Evolutionary conservation across 176 grass and related monocot species (phyloP), one percentile per base, ranked within the genome.

Genomic region (Urochloa ruziziensis): DNA sequence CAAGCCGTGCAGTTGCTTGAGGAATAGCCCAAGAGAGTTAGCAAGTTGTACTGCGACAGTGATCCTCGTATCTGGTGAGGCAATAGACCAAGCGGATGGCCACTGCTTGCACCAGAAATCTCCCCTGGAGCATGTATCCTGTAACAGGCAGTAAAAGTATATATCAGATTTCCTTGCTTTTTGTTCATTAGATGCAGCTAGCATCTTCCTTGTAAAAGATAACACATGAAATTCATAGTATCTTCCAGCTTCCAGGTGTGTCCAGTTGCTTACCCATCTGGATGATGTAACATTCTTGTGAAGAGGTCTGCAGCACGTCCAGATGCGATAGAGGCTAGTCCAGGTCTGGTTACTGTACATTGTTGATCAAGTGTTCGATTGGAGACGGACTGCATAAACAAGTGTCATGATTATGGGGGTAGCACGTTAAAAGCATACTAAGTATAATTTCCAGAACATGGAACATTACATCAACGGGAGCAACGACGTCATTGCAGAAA

Each of bases 331-430:
- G 91, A 91, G 71, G 96, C 93, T 30, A 98, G 89, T 27, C 96
- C 96, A 82, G 96, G 96, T 52, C 96, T 86, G 80, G 96, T 98
- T 35, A 98, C 96, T 71, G 96, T 98, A 77, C 96, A 98, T 84
- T 98, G 96, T 73, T 95, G 96, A 79, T 98, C 96, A 82, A 98
- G 70, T 15, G 96, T 98, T 60, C 93, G 89, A 70, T 98, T 98
- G 47, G 96, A 95, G 40, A 94, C 83, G 0, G 96, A 98, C 96
- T 98, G 78, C 77, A 90, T 70, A 36, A 62, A 64, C 12, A 75
- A 37, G 28, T 82, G 70, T 47, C 34, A 61, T 66, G 64, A 44
- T 48, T 88, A 49, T 84, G 64, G 12, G 44, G n/a, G 36, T 64
- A 42, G 16, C 57, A 59, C 63, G 19, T 43, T 28, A 29, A 67